These are phyloP conservation scores for Tetrahymena thermophila DNA, from an alignment of 73 alveolate genomes.

Conservation along the genomic window DNA sequence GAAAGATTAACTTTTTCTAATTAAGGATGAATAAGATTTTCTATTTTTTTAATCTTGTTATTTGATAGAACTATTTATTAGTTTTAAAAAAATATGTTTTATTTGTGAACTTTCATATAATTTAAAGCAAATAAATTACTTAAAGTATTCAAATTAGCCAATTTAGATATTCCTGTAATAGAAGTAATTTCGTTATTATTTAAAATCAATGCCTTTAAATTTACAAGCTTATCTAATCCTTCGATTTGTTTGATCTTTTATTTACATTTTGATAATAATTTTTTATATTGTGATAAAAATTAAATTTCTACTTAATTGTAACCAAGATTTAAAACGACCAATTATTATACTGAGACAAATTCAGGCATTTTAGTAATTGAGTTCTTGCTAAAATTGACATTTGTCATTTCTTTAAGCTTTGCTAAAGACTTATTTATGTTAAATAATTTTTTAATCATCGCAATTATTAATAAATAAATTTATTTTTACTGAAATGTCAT, in stretches of 20 bases:
- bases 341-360: not conserved
- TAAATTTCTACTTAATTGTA: not conserved
- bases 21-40: not conserved
- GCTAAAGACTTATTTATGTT: not conserved
- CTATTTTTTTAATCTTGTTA: not conserved
- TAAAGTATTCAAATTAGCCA: not conserved
- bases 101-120: not conserved
- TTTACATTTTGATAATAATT: not conserved
- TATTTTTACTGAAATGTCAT: not conserved
- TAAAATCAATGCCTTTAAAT: not conserved
- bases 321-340: not conserved
- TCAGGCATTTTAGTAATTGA: not conserved
- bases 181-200: not conserved
- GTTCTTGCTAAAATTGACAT: not conserved
- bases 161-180: not conserved
- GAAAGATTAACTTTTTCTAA: not conserved
- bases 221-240: not conserved
- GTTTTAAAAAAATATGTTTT: not conserved
- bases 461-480: not conserved
- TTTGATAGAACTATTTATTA: not conserved
- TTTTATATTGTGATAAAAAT: not conserved
- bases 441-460: not conserved
- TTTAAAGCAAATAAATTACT: not conserved
- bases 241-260: not conserved
- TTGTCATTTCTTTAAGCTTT: not conserved